Evolutionary conservation across 1,284 basidiomycete genomes (phyloP).

Genomic region (Boletus subluridellus): DNA sequence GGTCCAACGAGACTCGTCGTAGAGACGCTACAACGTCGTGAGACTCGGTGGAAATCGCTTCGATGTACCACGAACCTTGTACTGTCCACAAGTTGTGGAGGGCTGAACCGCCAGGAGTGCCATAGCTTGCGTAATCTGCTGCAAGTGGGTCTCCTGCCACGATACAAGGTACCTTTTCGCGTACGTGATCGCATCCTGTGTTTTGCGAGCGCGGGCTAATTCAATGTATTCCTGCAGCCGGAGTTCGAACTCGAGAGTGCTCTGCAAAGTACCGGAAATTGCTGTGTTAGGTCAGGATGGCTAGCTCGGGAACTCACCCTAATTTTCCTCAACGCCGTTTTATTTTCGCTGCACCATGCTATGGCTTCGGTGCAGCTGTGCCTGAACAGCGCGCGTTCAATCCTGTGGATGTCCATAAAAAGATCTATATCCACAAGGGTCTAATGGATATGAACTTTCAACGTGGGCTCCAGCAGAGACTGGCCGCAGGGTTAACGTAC

Average conservation of each 20-base stretch:
- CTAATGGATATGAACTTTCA: conserved; percentile 41
- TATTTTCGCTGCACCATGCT: conserved; percentile 96
- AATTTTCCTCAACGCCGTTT: conserved; percentile 84
- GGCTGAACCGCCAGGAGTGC: conserved; percentile 73
- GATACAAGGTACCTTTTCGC: conserved; percentile 75
- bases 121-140: conserved; percentile 74
- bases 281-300: conserved; percentile 8
- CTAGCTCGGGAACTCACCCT: conserved; percentile 53
- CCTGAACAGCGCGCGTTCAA: conserved; percentile 74
- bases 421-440: conserved; percentile 87
- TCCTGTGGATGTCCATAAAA: conserved; percentile 82
- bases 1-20: conserved; percentile 75
- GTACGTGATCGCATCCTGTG: conserved; percentile 80
- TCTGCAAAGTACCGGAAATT: conserved; percentile 47
- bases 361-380: conserved; percentile 86
- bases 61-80: conserved; percentile 51
- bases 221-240: conserved; percentile 97
- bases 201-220: conserved; percentile 68
- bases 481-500: conserved; percentile 38
- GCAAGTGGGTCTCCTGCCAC: conserved; percentile 79
- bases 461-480: conserved; percentile 18
- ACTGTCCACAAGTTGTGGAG: conserved; percentile 62
- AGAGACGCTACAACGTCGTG: conserved; percentile 62
- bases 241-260: conserved; percentile 92
- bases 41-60: conserved; percentile 8